Evolutionary conservation across 2,329 filamentous ascomycete genomes (phyloP).

Genomic region (Microsporum audouinii): DNA sequence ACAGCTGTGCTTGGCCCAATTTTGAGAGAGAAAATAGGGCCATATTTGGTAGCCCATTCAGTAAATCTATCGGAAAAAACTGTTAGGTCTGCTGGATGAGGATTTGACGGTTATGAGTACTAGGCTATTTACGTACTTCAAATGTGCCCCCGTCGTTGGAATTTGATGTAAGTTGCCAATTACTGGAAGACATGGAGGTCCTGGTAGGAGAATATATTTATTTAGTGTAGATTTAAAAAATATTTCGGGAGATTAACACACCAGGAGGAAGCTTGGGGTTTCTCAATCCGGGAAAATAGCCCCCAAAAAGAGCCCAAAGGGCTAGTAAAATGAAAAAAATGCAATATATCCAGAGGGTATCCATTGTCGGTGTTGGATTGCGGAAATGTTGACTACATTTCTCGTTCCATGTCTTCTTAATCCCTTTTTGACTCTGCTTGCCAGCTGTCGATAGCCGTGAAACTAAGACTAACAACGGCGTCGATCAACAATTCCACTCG

Average conservation of each 20-base stretch:
- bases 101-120: slow-evolving; percentile 10
- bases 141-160: slow-evolving; percentile 31
- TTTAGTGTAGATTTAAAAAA: background rate
- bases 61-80: slow-evolving; percentile 24
- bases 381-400: background rate
- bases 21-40: slow-evolving; percentile 42
- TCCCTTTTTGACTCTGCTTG: background rate
- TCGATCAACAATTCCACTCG: background rate
- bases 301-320: background rate
- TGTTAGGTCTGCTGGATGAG: background rate
- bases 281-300: background rate
- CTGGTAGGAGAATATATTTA: slow-evolving; percentile 30
- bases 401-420: background rate
- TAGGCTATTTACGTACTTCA: slow-evolving; percentile 24
- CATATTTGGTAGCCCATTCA: slow-evolving; percentile 44
- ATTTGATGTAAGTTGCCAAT: slow-evolving; percentile 42
- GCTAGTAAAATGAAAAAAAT: background rate
- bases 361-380: background rate
- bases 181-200: slow-evolving; percentile 41
- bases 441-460: background rate
- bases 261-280: background rate
- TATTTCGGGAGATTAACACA: background rate
- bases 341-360: background rate
- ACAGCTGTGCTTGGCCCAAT: slow-evolving; percentile 40
- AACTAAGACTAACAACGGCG: background rate